Conservation (phyloP, 2,329 filamentous ascomycete species). For the Hypoxylon rubiginosum region DNA sequence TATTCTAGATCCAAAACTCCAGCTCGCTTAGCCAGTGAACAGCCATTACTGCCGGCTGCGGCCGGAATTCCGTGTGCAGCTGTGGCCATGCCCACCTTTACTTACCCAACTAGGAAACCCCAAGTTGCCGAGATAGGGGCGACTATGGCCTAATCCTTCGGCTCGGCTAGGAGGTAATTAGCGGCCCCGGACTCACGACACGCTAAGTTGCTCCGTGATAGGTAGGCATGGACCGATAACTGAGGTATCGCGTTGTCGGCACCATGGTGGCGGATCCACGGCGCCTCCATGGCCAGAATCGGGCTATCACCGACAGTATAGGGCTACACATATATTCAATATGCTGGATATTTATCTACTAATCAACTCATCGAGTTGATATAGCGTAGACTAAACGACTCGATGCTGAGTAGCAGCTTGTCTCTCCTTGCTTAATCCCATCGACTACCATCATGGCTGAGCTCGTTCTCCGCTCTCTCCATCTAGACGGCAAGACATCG, state of each 20-base stretch:
- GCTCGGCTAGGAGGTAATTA: background rate
- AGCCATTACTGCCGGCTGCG: background rate
- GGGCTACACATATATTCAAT: background rate
- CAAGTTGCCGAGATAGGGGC: constrained; percentile 12
- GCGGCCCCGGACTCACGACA: background rate
- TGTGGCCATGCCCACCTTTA: background rate
- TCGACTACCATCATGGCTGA: constrained; percentile 10
- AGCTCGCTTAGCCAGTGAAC: background rate
- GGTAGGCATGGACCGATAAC: background rate
- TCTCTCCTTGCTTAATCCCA: background rate
- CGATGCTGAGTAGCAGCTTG: background rate
- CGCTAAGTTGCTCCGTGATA: background rate
- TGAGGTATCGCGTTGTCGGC: background rate
- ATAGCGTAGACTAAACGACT: background rate
- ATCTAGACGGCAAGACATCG: background rate
- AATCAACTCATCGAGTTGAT: background rate
- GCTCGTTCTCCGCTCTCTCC: constrained; percentile 6
- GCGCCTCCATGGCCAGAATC: background rate
- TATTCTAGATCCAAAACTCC: background rate
- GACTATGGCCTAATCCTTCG: background rate
- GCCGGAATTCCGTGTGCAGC: background rate
- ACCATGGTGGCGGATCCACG: background rate
- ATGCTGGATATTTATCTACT: background rate
- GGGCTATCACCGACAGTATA: background rate
- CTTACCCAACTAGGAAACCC: constrained; percentile 14